Percentiles rank a stretch among this genome's conserved stretches.
Evolutionary conservation across 495 filamentous ascomycete species (phyloP).

Genomic region (Neurospora tetrasperma): DNA sequence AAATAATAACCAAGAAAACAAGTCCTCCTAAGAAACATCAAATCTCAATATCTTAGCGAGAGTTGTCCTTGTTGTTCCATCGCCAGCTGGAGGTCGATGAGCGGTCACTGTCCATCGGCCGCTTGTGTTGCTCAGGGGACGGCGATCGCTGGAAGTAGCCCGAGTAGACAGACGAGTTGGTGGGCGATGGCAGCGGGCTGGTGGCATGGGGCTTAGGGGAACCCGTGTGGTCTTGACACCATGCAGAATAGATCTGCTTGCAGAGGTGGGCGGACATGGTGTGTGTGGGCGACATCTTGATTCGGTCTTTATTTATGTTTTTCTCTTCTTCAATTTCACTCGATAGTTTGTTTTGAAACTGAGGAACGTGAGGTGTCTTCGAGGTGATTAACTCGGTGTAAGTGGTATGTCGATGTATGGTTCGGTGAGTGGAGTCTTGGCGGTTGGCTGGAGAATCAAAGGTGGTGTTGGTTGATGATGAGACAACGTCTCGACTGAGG

Average conservation of each 20-base stretch:
- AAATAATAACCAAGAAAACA: not conserved
- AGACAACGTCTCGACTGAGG: not conserved
- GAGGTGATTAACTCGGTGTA: not conserved
- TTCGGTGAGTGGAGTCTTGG: not conserved
- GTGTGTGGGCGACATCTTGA: constrained; percentile 40
- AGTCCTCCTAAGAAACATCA: not conserved
- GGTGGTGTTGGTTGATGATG: not conserved
- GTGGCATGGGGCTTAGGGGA: constrained; percentile 19
- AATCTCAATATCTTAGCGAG: not conserved
- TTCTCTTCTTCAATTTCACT: not conserved
- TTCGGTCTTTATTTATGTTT: not conserved
- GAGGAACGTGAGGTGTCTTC: not conserved
- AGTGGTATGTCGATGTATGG: not conserved
- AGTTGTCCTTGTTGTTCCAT: not conserved
- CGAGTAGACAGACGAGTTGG: constrained; percentile 5
- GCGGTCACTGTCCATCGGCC: constrained; percentile 34
- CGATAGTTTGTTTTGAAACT: not conserved
- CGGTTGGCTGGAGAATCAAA: not conserved
- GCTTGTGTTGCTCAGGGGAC: constrained; percentile 28
- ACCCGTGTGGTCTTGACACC: constrained; percentile 23
- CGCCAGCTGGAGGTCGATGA: constrained; percentile 12
- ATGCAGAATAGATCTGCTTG: constrained; percentile 41
- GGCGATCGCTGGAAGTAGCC: constrained; percentile 28
- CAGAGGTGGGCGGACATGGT: constrained; percentile 44
- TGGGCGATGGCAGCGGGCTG: constrained; percentile 18